phyloP scores from a whole-genome alignment of 2,329 filamentous ascomycete genomes.

The Conoideocrella luteorostrata region DNA sequence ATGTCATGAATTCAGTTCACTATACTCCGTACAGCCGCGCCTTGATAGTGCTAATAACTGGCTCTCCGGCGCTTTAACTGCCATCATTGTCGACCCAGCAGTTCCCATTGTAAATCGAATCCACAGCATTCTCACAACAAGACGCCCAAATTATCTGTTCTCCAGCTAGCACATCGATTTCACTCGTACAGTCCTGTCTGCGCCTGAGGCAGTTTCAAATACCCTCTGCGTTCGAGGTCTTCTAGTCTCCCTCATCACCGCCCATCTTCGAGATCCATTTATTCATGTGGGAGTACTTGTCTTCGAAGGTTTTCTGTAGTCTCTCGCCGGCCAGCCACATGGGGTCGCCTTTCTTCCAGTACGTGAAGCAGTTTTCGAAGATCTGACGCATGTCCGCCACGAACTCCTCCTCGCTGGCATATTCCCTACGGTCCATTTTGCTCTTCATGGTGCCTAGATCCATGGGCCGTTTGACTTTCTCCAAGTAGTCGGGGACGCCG shows the following conservation, averaged over 20 bases:
- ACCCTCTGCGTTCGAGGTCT: no score
- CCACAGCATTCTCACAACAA: no score
- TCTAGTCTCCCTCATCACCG: slow-evolving; percentile 26
- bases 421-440: slow-evolving; percentile 51
- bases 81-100: no score
- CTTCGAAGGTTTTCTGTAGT: slow-evolving; percentile 51
- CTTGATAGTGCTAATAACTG: no score
- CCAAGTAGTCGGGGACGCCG: slow-evolving; percentile 54
- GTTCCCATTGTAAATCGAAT: no score
- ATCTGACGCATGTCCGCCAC: slow-evolving; percentile 53
- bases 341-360: slow-evolving; percentile 49
- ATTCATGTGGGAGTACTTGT: slow-evolving; percentile 53
- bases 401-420: slow-evolving; percentile 47
- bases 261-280: slow-evolving; percentile 53
- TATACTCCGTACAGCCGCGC: no score
- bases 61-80: no score
- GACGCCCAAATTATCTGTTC: no score
- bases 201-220: no score
- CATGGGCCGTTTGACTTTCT: slow-evolving; percentile 56
- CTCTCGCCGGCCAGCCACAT: slow-evolving; percentile 51
- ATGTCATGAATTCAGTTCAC: no score
- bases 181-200: no score
- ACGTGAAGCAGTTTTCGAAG: slow-evolving; percentile 58
- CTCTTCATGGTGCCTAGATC: slow-evolving; percentile 53
- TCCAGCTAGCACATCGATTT: no score